A percentile compares a stretch with the other conserved stretches of the same genome.
phyloP scores from a whole-genome alignment of 352 stramenopile genomes.

The Globisporangium nodosum region DNA sequence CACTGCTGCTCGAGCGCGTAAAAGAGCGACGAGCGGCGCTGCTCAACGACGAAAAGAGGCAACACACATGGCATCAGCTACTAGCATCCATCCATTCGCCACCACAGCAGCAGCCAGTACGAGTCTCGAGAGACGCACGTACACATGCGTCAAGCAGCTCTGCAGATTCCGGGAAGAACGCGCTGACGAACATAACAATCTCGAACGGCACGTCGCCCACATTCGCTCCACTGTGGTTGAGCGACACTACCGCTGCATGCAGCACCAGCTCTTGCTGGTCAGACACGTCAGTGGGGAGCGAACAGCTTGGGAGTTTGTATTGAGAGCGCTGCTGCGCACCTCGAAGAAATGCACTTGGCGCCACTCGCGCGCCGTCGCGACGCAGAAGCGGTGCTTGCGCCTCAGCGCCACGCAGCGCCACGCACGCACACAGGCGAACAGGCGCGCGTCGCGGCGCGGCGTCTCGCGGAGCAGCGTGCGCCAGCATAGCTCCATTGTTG shows the following conservation, averaged over 20 bases:
- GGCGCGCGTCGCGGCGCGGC: constrained; percentile 6
- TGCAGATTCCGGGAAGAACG: constrained; percentile 15
- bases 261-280: constrained; percentile 36
- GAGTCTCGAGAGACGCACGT: not conserved
- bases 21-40: constrained; percentile 22
- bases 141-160: constrained; percentile 27
- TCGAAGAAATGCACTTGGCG: constrained; percentile 49
- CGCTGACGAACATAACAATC: constrained; percentile 24
- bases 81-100: not conserved
- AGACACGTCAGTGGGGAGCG: no score
- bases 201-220: constrained; percentile 22
- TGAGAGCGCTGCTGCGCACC: constrained; percentile 15
- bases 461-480: constrained; percentile 22
- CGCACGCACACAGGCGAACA: constrained; percentile 39
- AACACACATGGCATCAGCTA: not conserved
- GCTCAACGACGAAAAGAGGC: not conserved
- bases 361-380: constrained; percentile 20
- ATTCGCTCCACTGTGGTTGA: constrained; percentile 12
- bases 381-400: constrained; percentile 32
- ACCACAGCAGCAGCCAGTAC: not conserved
- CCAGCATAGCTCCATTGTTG: constrained; percentile 20
- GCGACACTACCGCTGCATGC: constrained; percentile 25
- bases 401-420: constrained; percentile 36
- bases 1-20: constrained; percentile 47
- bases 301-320: not conserved